A percentile compares a stretch with the other conserved stretches of the same genome.
Evolutionary conservation across 257 asterid species (phyloP).

Genomic region (Nicotiana paniculata): DNA sequence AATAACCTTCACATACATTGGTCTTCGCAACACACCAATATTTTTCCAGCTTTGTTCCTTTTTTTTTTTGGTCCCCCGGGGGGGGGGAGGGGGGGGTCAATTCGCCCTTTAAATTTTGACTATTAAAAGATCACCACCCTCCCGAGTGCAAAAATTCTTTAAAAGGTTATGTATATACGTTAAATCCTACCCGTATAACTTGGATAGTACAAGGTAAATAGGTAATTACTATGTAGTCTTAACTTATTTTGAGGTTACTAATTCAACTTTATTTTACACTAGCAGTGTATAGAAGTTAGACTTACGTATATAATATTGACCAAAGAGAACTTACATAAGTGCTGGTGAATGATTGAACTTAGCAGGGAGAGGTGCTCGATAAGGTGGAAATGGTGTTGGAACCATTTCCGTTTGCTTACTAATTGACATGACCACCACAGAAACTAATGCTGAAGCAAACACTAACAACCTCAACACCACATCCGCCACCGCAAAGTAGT

Average conservation of each 20-base stretch:
- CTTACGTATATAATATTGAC: neutral
- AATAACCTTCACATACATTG: neutral
- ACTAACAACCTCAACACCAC: conserved; percentile 56
- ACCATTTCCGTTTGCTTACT: conserved; percentile 40
- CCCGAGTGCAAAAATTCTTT: no score
- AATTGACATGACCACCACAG: conserved; percentile 59
- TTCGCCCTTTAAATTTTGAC: neutral
- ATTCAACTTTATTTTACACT: neutral
- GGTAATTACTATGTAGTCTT: no score
- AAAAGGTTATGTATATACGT: no score
- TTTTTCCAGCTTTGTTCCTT: neutral
- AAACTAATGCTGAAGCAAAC: conserved; percentile 44
- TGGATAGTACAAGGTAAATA: no score
- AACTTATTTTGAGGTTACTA: neutral
- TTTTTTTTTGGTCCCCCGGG: no score
- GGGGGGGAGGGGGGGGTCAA: neutral
- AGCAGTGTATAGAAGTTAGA: neutral
- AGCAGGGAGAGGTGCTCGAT: conserved; percentile 24
- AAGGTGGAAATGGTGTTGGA: conserved; percentile 38
- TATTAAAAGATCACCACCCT: no score
- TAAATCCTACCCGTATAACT: no score
- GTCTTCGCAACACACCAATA: neutral
- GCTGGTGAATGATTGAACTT: conserved; percentile 72
- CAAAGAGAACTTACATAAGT: conserved; percentile 47
- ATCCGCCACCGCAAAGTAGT: conserved; percentile 27